Evolutionary conservation across 257 asterid species (phyloP).

Genomic region (Penstemon barbatus): DNA sequence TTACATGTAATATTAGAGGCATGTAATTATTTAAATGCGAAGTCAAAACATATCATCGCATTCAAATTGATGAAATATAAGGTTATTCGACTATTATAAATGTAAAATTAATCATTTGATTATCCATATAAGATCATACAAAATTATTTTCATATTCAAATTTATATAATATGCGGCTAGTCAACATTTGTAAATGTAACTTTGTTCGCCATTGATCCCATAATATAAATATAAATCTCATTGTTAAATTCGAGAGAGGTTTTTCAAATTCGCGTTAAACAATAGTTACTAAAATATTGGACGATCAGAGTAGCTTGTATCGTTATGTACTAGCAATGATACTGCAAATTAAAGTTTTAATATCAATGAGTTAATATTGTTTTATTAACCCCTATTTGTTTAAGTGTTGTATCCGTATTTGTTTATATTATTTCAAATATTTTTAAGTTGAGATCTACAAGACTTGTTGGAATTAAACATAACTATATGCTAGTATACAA

Average conservation of each 20-base stretch:
- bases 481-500: no score
- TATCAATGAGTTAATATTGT: constrained; percentile 5
- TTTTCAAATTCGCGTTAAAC: not conserved
- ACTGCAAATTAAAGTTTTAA: constrained; percentile 1
- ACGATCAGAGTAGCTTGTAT: not conserved
- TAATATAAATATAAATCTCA: not conserved
- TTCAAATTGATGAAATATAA: no score
- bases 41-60: no score
- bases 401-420: not conserved
- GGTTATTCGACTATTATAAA: no score
- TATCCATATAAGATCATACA: not conserved
- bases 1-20: no score
- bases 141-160: not conserved
- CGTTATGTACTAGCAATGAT: not conserved
- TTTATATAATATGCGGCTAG: no score
- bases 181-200: not conserved
- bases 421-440: no score
- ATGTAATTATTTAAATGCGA: no score
- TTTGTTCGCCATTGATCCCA: not conserved
- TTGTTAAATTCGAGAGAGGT: not conserved
- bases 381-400: not conserved
- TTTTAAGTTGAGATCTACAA: no score
- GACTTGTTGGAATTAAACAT: no score
- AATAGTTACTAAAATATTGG: not conserved
- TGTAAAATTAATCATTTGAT: not conserved